Evolutionary conservation across 441 rosid genomes (phyloP), one percentile per base, ranked within the genome.

Genomic region (Dalechampia spathulata): DNA sequence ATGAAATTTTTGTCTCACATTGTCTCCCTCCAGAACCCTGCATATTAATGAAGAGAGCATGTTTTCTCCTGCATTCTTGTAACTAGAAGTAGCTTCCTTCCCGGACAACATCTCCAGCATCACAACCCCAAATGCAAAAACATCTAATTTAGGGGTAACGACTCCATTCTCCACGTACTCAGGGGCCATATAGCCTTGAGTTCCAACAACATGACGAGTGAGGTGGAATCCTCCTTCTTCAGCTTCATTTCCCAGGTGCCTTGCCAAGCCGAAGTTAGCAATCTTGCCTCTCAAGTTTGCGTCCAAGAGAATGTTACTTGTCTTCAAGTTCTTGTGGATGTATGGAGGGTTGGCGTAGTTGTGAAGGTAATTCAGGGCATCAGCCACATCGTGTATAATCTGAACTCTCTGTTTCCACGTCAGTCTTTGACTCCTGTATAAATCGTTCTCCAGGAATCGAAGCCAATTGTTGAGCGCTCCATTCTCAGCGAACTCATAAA

Each of bases 181-280:
- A 0, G 98, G 98, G 14, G 98, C 85, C 87, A 86, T 71, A 54
- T 88, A 92, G 20, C 96, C 95, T 26, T 88, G 84, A 21, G 86
- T 83, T 40, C 96, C 96, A 6, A 86, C 78, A 27, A 92, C 96
- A 30, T 88, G 96, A 44, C 91, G 78, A 0, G 96, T 92, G 55
- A 86, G 49, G 61, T 83, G 93, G 67, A 81, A 42, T 7, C 74
- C 79, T 2, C 81, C 83, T 19, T 4, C 8, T 30, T 71, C 65
- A 23, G 64, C 75, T 19, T 62, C 61, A 25, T 64, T 61, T 3
- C 70, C 82, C 25, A 78, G 60, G 34, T 57, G 61, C 68, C 96
- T 86, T 2, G 96, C 96, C 41, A 81, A 57, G 1, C 96, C 91
- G 39, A 92, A 92, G 67, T 92, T 88, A 3, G 82, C 61, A 37